These are phyloP conservation scores for Candida dubliniensis DNA, from an alignment of 1,139 yeast genomes.

Conservation along the genomic window DNA sequence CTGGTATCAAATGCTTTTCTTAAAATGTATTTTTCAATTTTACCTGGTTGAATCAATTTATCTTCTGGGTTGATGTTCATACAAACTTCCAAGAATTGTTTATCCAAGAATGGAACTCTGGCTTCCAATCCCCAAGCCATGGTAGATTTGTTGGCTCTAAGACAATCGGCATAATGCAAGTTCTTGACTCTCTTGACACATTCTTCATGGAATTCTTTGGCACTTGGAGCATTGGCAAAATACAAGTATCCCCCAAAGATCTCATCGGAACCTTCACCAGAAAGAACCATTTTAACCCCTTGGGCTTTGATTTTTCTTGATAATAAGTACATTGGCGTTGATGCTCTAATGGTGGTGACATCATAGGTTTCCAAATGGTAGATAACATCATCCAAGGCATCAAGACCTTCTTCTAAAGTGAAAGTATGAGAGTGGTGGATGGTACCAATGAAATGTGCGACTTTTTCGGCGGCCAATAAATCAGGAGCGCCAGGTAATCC, in stretches of 20 bases:
- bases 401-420: constrained; percentile 94
- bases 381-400: constrained; percentile 91
- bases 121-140: constrained; percentile 99
- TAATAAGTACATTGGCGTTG: constrained; percentile 96
- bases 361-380: constrained; percentile 96
- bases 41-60: constrained; percentile 75
- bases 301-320: constrained; percentile 98
- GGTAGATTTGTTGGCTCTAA: constrained; percentile 98
- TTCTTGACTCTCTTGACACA: constrained; percentile 94
- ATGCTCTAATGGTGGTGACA: constrained; percentile 97
- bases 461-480: constrained; percentile 92
- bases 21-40: constrained; percentile 89
- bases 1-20: constrained; percentile 96
- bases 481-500: constrained; percentile 99
- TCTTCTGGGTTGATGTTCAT: constrained; percentile 95
- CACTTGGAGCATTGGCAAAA: constrained; percentile 94
- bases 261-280: constrained; percentile 99
- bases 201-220: constrained; percentile 90
- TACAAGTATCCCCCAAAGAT: constrained; percentile 97
- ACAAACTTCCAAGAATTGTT: constrained; percentile 84
- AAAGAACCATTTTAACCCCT: constrained; percentile 98
- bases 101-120: constrained; percentile 97
- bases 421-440: constrained; percentile 97
- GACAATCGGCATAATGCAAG: constrained; percentile 95
- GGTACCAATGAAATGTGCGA: constrained; percentile 92